Evolutionary conservation across 495 filamentous ascomycete genomes (phyloP).

Genomic region (Penicillium waksmanii): DNA sequence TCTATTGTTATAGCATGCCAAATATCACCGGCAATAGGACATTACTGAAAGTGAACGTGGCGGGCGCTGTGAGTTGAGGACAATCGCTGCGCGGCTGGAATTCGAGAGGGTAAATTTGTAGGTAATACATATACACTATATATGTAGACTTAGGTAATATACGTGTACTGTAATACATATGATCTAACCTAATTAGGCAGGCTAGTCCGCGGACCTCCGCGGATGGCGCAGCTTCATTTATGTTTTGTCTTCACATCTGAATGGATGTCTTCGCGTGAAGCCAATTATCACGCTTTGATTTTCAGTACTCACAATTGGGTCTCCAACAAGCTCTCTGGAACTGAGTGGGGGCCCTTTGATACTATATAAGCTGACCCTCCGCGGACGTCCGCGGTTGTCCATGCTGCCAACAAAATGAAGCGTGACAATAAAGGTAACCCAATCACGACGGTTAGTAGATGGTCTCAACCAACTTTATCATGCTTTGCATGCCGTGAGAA

Average conservation of each 20-base stretch:
- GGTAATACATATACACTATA: neutral
- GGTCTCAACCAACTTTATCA: conserved; percentile 25
- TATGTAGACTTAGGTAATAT: neutral
- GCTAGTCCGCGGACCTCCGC: conserved; percentile 17
- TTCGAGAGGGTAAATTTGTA: neutral
- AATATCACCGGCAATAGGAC: neutral
- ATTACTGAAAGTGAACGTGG: neutral
- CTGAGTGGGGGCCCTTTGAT: neutral
- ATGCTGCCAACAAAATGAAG: conserved; percentile 23
- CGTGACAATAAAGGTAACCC: conserved; percentile 18
- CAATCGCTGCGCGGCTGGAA: neutral
- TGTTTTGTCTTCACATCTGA: neutral
- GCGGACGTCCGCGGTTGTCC: conserved; percentile 16
- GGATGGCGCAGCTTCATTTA: neutral
- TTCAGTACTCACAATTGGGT: neutral
- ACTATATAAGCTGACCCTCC: conserved; percentile 4
- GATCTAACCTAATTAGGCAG: conserved; percentile 9
- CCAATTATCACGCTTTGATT: neutral
- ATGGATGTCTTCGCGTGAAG: neutral
- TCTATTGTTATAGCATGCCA: conserved; percentile 13
- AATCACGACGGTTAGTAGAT: conserved; percentile 18
- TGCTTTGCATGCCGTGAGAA: conserved; percentile 31
- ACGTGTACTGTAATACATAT: neutral
- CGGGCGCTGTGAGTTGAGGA: neutral
- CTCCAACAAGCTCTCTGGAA: neutral